These are phyloP conservation scores for Capsicum pubescens DNA, from an alignment of 257 asterid species.

Conservation along the genomic window DNA sequence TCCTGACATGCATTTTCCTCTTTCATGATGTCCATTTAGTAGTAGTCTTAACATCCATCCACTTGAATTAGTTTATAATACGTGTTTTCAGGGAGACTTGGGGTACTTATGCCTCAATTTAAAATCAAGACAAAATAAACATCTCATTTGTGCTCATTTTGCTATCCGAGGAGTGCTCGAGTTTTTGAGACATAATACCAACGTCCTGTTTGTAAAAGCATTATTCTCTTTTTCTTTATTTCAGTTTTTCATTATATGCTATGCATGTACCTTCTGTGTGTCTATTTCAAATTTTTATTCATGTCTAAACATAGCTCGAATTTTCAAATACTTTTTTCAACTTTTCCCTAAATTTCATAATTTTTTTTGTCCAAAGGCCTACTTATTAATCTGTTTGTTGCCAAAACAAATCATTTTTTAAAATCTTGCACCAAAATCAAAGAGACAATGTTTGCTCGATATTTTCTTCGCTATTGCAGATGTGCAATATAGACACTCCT, in stretches of 20 bases:
- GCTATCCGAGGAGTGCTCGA: slow-evolving; percentile 91
- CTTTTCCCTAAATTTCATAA: too few species aligned
- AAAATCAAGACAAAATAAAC: slow-evolving; percentile 81
- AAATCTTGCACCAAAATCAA: too few species aligned
- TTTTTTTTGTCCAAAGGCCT: too few species aligned
- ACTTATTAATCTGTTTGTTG: too few species aligned
- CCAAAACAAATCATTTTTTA: too few species aligned
- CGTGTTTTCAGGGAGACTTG: slow-evolving; percentile 73
- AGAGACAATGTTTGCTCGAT: too few species aligned
- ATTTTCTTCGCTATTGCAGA: too few species aligned
- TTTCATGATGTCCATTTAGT: neutral
- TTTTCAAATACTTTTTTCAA: too few species aligned
- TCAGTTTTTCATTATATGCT: slow-evolving; percentile 1
- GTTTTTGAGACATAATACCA: slow-evolving; percentile 84
- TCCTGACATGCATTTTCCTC: neutral
- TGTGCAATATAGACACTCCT: too few species aligned
- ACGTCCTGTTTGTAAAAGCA: slow-evolving; percentile 69
- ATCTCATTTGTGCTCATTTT: slow-evolving; percentile 93
- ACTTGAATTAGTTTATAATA: slow-evolving; percentile 33
- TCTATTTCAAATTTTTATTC: too few species aligned
- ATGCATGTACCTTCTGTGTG: too few species aligned
- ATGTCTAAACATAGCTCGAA: too few species aligned
- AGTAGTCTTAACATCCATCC: slow-evolving; percentile 31
- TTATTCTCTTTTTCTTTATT: slow-evolving; percentile 29
- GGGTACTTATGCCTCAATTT: slow-evolving; percentile 90